Percentiles rank a stretch among this genome's conserved stretches.
These are phyloP conservation scores for Sugiyamaella chiloensis DNA, from an alignment of 805 yeast species.

Conservation along the genomic window DNA sequence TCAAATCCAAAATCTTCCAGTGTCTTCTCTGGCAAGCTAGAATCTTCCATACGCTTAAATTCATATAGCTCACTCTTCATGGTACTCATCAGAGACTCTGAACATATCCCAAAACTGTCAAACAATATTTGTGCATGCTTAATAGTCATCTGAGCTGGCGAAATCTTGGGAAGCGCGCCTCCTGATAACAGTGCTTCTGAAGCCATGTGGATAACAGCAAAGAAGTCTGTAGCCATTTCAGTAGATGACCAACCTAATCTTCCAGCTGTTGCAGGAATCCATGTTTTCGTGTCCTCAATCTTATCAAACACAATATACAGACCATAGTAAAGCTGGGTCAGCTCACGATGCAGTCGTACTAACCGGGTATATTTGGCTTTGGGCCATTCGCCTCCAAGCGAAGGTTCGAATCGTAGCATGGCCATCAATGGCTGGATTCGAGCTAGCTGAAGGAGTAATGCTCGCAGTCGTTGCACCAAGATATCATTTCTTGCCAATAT, in stretches of 20 bases:
- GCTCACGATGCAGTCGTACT: constrained; percentile 26
- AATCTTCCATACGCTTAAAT: background rate
- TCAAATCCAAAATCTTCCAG: constrained; percentile 1
- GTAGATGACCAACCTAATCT: constrained; percentile 33
- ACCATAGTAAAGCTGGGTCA: constrained; percentile 27
- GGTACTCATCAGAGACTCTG: background rate
- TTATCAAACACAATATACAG: constrained; percentile 29
- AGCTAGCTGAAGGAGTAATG: constrained; percentile 17
- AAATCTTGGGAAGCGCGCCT: constrained; percentile 32
- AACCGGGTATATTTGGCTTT: constrained; percentile 30
- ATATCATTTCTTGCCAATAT: constrained; percentile 26
- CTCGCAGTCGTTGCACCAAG: constrained; percentile 20
- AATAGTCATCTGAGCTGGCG: constrained; percentile 29
- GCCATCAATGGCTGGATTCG: constrained; percentile 14
- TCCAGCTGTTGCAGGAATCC: constrained; percentile 23
- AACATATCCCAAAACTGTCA: constrained; percentile 12
- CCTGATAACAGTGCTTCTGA: constrained; percentile 29
- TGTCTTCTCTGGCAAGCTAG: background rate
- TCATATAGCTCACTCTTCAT: constrained; percentile 4
- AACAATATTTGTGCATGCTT: constrained; percentile 18
- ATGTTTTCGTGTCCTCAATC: constrained; percentile 23
- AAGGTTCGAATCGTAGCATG: constrained; percentile 34
- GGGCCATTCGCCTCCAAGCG: constrained; percentile 35
- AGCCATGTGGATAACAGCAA: constrained; percentile 33
- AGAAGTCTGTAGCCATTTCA: constrained; percentile 27